These are phyloP conservation scores for Pseudomicrostroma phylloplanum DNA, from an alignment of 1,284 basidiomycete species.

Conservation along the genomic window DNA sequence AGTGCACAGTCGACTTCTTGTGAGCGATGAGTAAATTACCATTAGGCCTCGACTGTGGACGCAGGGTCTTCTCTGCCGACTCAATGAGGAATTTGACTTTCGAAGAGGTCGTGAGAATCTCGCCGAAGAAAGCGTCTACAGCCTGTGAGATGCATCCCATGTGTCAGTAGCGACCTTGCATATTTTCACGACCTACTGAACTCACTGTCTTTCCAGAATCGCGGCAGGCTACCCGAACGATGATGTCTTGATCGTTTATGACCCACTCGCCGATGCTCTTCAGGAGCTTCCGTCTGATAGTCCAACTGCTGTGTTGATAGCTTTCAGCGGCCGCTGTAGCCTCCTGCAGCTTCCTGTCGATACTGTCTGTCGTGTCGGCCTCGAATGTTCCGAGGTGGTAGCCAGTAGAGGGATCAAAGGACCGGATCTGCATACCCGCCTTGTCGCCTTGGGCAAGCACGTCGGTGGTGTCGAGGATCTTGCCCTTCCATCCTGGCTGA, in stretches of 20 bases:
- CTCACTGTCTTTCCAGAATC: slow-evolving; percentile 94
- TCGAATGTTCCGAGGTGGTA: slow-evolving; percentile 66
- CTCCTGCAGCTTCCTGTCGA: slow-evolving; percentile 63
- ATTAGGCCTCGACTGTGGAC: slow-evolving; percentile 48
- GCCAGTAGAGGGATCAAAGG: slow-evolving; percentile 82
- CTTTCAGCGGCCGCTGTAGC: slow-evolving; percentile 65
- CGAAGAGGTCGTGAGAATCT: slow-evolving; percentile 39
- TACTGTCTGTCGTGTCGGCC: slow-evolving; percentile 64
- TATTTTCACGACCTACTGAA: slow-evolving; percentile 21
- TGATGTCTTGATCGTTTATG: slow-evolving; percentile 74
- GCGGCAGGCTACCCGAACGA: slow-evolving; percentile 80
- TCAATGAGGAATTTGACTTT: slow-evolving; percentile 45
- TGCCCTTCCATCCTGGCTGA: slow-evolving; percentile 26
- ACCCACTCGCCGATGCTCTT: slow-evolving; percentile 83
- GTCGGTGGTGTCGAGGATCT: slow-evolving; percentile 18
- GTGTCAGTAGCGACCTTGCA: neutral
- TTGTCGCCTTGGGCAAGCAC: slow-evolving; percentile 14
- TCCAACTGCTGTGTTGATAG: slow-evolving; percentile 70
- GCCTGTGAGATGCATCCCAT: slow-evolving; percentile 13
- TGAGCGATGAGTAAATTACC: slow-evolving; percentile 71
- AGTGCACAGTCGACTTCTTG: slow-evolving; percentile 70
- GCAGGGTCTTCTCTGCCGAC: slow-evolving; percentile 30
- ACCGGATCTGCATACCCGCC: slow-evolving; percentile 62
- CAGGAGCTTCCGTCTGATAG: slow-evolving; percentile 70
- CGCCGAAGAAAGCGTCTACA: slow-evolving; percentile 56